Evolutionary conservation across 148 eudicot genomes (phyloP).

Genomic region (Linanthus parryae): DNA sequence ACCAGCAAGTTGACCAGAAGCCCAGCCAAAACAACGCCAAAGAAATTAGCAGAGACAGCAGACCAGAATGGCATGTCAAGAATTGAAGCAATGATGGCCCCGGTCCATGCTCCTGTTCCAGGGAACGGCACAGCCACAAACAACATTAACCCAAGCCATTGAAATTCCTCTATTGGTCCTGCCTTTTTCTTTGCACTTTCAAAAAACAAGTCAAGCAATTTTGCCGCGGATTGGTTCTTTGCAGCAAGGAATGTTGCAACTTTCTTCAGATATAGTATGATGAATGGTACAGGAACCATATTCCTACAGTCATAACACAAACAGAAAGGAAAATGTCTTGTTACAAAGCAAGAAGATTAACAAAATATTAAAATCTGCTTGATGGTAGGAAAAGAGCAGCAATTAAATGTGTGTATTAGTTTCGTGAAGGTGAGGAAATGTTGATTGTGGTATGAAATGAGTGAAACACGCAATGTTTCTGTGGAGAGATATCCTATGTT

Average conservation of each 20-base stretch:
- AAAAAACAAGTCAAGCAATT: slow-evolving; percentile 47
- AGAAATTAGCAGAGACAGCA: slow-evolving; percentile 79
- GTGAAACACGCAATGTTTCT: too few species aligned
- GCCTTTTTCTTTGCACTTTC: slow-evolving; percentile 76
- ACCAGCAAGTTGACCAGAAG: slow-evolving; percentile 83
- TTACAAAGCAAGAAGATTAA: too few species aligned
- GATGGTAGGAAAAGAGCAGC: too few species aligned
- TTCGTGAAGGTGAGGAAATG: too few species aligned
- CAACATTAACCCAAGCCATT: slow-evolving; percentile 94
- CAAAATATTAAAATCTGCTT: too few species aligned
- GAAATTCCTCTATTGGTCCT: slow-evolving; percentile 84
- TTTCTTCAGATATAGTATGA: slow-evolving; percentile 67
- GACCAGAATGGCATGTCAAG: slow-evolving; percentile 92
- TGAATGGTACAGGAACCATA: slow-evolving; percentile 94
- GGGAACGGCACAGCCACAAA: slow-evolving; percentile 97
- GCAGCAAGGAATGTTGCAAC: slow-evolving; percentile 67
- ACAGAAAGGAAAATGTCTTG: too few species aligned
- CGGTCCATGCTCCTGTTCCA: slow-evolving; percentile 98
- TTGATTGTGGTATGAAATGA: too few species aligned
- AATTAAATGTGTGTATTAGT: too few species aligned
- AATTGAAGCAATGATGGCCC: slow-evolving; percentile 82
- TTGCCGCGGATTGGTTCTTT: slow-evolving; percentile 45
- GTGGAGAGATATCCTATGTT: too few species aligned
- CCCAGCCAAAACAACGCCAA: slow-evolving; percentile 89
- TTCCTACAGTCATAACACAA: slow-evolving; percentile 52